Evolutionary conservation across 2,329 filamentous ascomycete genomes (phyloP).

Genomic region (Mariannaea elegans): DNA sequence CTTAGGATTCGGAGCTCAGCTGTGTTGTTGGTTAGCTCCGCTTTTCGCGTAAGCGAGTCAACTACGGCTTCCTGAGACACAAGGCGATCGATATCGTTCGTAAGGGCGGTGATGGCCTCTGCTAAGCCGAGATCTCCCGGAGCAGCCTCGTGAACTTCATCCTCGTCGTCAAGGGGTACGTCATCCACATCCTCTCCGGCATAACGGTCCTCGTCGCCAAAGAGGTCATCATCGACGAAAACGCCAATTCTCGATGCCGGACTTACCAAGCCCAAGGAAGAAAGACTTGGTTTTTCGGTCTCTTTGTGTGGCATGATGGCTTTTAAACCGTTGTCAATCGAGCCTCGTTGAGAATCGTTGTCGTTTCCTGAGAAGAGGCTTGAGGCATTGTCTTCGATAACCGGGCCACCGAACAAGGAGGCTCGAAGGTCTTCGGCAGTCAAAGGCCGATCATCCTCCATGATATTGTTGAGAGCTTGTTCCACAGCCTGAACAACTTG

Average conservation of each 20-base stretch:
- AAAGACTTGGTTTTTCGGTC: conserved; percentile 81
- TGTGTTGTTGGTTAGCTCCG: conserved; percentile 95
- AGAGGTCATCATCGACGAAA: conserved; percentile 92
- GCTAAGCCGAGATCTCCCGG: conserved; percentile 93
- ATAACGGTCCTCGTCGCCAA: conserved; percentile 85
- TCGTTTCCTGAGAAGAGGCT: conserved; percentile 63
- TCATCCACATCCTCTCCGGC: conserved; percentile 79
- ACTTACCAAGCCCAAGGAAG: conserved; percentile 90
- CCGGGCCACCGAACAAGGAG: conserved; percentile 65
- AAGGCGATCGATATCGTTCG: conserved; percentile 89
- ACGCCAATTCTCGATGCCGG: conserved; percentile 88
- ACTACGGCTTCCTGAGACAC: conserved; percentile 89
- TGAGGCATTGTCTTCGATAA: conserved; percentile 49
- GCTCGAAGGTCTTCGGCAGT: conserved; percentile 71
- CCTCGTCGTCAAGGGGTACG: conserved; percentile 68
- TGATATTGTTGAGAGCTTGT: conserved; percentile 88
- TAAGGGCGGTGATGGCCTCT: conserved; percentile 90
- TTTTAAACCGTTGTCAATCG: conserved; percentile 61
- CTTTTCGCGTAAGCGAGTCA: conserved; percentile 90
- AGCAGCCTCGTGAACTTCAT: conserved; percentile 92
- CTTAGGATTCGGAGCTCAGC: conserved; percentile 90
- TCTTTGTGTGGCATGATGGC: conserved; percentile 51
- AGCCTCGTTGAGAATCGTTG: conserved; percentile 69
- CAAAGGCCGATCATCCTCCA: conserved; percentile 77
- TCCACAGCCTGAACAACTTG: conserved; percentile 93